Conservation (phyloP, 495 filamentous ascomycete species). For the Jackrogersella multiformis region DNA sequence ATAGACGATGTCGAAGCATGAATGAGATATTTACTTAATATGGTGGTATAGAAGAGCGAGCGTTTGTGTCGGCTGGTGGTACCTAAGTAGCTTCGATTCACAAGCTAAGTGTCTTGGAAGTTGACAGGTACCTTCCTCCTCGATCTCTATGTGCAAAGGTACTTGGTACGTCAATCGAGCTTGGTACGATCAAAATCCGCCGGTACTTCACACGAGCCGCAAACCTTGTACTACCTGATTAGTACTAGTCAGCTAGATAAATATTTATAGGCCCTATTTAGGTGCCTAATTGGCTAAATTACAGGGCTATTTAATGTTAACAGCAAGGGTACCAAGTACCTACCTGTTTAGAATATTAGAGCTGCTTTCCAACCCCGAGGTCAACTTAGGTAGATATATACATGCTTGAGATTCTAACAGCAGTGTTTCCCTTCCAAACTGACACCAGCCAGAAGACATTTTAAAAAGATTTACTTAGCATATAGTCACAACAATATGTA, state of each 20-base stretch:
- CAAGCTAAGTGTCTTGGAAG: no score
- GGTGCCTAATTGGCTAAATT: no score
- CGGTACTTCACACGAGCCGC: neutral
- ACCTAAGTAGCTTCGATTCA: conserved; percentile 13
- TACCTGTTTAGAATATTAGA: no score
- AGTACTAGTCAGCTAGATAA: neutral
- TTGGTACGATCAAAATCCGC: neutral
- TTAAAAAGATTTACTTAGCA: neutral
- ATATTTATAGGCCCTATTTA: neutral
- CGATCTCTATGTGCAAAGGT: neutral
- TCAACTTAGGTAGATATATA: no score
- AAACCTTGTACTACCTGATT: conserved; percentile 9
- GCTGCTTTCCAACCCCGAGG: no score
- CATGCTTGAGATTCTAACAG: neutral
- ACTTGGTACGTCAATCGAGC: neutral
- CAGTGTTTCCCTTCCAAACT: no score
- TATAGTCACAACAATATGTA: neutral
- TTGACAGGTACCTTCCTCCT: neutral
- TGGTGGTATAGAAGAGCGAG: neutral
- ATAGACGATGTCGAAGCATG: neutral
- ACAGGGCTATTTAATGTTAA: no score
- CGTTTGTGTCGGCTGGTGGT: conserved; percentile 5
- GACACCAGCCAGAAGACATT: neutral
- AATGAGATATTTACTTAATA: conserved; percentile 1
- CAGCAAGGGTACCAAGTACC: no score